A percentile compares a stretch with the other conserved stretches of the same genome.
Conservation (phyloP, 805 yeast species). For the Suhomyces tanzawaensis region DNA sequence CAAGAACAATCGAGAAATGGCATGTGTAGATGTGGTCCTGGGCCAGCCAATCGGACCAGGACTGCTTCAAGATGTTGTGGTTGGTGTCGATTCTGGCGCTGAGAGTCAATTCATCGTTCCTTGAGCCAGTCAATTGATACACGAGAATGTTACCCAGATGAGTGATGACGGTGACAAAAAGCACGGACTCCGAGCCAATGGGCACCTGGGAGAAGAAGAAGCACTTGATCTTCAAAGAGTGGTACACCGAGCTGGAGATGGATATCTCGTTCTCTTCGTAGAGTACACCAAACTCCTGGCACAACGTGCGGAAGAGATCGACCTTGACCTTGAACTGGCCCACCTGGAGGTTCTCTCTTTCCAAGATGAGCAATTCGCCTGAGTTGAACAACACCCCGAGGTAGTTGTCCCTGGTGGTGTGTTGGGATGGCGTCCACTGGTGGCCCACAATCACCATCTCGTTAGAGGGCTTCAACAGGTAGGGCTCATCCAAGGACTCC, state of each 20-base stretch:
- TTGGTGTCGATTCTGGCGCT: conserved; percentile 3
- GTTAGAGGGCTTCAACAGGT: conserved; percentile 27
- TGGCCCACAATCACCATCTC: conserved; percentile 36
- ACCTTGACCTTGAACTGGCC: conserved; percentile 23
- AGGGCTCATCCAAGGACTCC: conserved; percentile 25
- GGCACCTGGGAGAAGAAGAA: conserved; percentile 24
- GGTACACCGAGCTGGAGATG: conserved; percentile 19
- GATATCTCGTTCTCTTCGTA: conserved; percentile 18
- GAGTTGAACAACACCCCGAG: conserved; percentile 37
- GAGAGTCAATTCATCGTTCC: background rate
- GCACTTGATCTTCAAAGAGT: conserved; percentile 22
- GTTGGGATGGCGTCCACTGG: conserved; percentile 30
- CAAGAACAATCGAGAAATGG: conserved; percentile 11
- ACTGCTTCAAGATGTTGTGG: conserved; percentile 11
- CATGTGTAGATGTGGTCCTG: background rate
- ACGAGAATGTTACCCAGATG: conserved; percentile 16
- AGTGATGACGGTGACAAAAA: conserved; percentile 12
- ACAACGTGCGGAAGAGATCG: conserved; percentile 26
- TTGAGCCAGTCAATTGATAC: conserved; percentile 9
- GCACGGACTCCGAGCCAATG: conserved; percentile 7
- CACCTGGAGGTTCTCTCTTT: conserved; percentile 22
- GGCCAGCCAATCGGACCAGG: conserved; percentile 14
- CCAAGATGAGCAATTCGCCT: conserved; percentile 35
- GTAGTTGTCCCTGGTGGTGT: conserved; percentile 23
- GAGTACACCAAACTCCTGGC: conserved; percentile 19